Evolutionary conservation across 1,284 basidiomycete species (phyloP), one percentile per base, ranked within the genome.

Genomic region (Golubevia sp.): DNA sequence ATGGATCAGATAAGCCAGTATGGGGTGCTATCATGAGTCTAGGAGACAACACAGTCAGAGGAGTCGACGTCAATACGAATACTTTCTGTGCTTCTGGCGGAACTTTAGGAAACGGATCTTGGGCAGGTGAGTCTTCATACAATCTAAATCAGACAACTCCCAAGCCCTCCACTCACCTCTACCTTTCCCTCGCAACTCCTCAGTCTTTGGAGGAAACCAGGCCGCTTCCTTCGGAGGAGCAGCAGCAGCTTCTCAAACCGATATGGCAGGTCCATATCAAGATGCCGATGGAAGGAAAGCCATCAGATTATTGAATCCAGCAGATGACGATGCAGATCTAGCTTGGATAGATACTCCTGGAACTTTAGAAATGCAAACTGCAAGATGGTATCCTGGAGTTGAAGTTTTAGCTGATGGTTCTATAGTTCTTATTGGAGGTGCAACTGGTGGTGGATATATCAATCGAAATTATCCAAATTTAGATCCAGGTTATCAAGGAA

Each of bases 371-470:
- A 74, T 83, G 61, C 63, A 68, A 48, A 71, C 71, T 8, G 23
- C 62, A 8, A 69, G 80, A n/a, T 83, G 80, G 80, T 83, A 83
- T 53, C 80, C 80, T 2, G 79, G 74, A 63, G 74, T 81, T 61
- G 80, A 83, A 66, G 68, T 66, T n/a, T 61, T 82, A 34, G 70
- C 76, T 3, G 79, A 81, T 48, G 80, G 80, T 8, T 75, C 71
- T 38, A 70, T 79, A 26, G 56, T 83, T 44, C 61, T 83, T 34
- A 71, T 83, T 58, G 79, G 79, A 5, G 80, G 80, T 51, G 72
- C 77, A 48, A 66, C 61, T 21, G 70, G 66, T 23, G 80, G 80
- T 55, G 80, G 80, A 1, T 83, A 75, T 68, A 79, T 83, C 71
- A 83, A 83, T 66, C 76, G 80, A 24, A 83, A 83, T 66, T 64